Evolutionary conservation across 2,329 filamentous ascomycete genomes (phyloP).

Genomic region (Berkeleyomyces basicola): DNA sequence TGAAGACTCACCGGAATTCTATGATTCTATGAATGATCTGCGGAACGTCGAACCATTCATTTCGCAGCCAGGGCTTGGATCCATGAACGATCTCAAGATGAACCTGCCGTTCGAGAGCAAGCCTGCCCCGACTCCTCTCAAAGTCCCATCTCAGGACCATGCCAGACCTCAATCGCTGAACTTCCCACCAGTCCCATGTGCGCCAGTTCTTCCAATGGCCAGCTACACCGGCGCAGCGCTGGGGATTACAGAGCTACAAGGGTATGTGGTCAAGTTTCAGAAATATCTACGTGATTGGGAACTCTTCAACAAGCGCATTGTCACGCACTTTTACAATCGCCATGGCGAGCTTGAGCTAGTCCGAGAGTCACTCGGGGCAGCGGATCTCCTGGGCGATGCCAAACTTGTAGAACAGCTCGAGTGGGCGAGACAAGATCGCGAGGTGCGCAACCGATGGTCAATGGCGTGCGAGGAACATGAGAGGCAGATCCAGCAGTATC

Average conservation of each 20-base stretch:
- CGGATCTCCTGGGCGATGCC: conserved; percentile 25
- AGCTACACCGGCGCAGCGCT: not conserved
- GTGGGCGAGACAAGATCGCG: conserved; percentile 47
- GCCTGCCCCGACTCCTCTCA: conserved; percentile 27
- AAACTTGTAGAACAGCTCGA: conserved; percentile 34
- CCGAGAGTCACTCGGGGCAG: conserved; percentile 26
- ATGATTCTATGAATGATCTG: conserved; percentile 36
- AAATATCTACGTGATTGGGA: conserved; percentile 20
- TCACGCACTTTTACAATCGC: conserved; percentile 38
- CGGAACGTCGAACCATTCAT: conserved; percentile 39
- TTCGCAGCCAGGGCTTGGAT: conserved; percentile 33
- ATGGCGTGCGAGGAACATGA: conserved; percentile 44
- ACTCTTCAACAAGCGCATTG: conserved; percentile 29
- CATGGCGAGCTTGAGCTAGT: conserved; percentile 30
- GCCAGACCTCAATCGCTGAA: conserved; percentile 22
- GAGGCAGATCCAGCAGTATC: conserved; percentile 40
- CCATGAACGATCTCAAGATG: conserved; percentile 38
- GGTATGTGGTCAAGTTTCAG: conserved; percentile 8
- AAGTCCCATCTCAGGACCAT: conserved; percentile 18
- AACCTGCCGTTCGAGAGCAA: conserved; percentile 40
- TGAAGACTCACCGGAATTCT: conserved; percentile 39
- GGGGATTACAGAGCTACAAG: not conserved
- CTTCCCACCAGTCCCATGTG: conserved; percentile 34
- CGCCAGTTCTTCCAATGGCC: conserved; percentile 25
- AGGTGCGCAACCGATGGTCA: conserved; percentile 43